Percentiles rank a stretch among this genome's conserved stretches.
phyloP scores from a whole-genome alignment of 768 basidiomycete genomes.

The Termitomyces sp. region DNA sequence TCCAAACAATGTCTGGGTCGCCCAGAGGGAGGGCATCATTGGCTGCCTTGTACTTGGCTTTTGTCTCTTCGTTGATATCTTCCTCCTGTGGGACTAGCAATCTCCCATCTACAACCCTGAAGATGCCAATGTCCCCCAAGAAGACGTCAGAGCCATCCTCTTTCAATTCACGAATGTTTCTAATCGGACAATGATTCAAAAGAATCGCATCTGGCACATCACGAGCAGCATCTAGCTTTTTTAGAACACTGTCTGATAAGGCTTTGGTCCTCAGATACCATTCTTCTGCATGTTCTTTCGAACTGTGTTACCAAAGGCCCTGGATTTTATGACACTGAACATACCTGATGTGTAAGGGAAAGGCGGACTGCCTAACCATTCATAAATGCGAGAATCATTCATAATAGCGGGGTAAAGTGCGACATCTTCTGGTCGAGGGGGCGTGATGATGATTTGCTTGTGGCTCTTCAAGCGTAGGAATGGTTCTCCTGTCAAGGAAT shows the following conservation, averaged over 20 bases:
- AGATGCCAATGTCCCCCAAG: conserved; percentile 41
- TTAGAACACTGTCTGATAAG: conserved; percentile 23
- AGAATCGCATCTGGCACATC: conserved; percentile 20
- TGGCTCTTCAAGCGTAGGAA: conserved; percentile 49
- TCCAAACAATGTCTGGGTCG: conserved; percentile 55
- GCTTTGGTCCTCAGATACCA: conserved; percentile 22
- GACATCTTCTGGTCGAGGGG: conserved; percentile 35
- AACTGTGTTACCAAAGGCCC: neutral
- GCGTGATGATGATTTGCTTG: conserved; percentile 53
- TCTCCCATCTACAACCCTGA: conserved; percentile 22
- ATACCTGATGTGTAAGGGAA: conserved; percentile 44
- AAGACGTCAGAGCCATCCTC: conserved; percentile 51
- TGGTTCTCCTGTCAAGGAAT: conserved; percentile 28
- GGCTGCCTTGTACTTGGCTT: conserved; percentile 26
- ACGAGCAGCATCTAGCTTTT: conserved; percentile 23
- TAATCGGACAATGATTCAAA: conserved; percentile 43
- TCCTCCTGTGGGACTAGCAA: conserved; percentile 6
- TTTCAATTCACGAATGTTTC: conserved; percentile 45
- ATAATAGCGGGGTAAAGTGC: conserved; percentile 27
- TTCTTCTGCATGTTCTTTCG: conserved; percentile 28
- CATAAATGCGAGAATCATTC: conserved; percentile 45
- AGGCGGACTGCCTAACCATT: conserved; percentile 41
- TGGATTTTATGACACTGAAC: neutral
- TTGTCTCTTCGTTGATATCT: conserved; percentile 29
- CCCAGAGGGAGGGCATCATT: conserved; percentile 38